Base-by-base conservation (phyloP, 768 basidiomycete species). In the Trametes sanguinea region DNA sequence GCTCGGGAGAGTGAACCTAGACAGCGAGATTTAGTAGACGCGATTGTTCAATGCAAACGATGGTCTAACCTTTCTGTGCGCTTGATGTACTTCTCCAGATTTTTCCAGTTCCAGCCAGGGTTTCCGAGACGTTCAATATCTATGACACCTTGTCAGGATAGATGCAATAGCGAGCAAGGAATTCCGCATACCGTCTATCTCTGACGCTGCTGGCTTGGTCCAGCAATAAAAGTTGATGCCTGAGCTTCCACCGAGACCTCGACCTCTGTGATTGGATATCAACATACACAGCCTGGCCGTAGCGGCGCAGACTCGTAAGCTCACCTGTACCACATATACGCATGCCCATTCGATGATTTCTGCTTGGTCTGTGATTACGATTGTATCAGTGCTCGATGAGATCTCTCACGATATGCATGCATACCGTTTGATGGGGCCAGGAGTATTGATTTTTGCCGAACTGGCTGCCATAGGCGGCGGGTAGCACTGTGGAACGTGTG, bases 61-160 rank as follows among this genome's bases (percentile, higher is more conserved):
- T 14, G 14, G n/a, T 52, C 40, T 39, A 22, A 65, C 68, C 44
- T 57, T 29, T 69, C 66, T 6, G 56, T 74, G 61, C 79, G 79
- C 50, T 77, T 75, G 7, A 71, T 55, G 54, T 75, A 79, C 17
- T 77, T 74, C 29, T 51, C 37, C 45, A 60, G 63, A 2, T 43
- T 30, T 0, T 73, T 67, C 81, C 80, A 85, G 64, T 82, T 83
- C 83, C 83, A 85, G 5, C 83, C 83, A 1, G 75, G 74, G 59
- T 84, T 84, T 6, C 83, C 83, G n/a, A 85, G 73, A 54, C 73
- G 72, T 65, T 83, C 83, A 51, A 79, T 72, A 6, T 62, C 66
- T 67, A 46, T 27, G 11, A 16, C 11, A 7, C 6, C 29, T 22
- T 3, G 37, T 39, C 17, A 17, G 13, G 7, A 13, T 39, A 7